These are phyloP conservation scores for Corymbia citriodora DNA, from an alignment of 441 rosid species.

Conservation along the genomic window DNA sequence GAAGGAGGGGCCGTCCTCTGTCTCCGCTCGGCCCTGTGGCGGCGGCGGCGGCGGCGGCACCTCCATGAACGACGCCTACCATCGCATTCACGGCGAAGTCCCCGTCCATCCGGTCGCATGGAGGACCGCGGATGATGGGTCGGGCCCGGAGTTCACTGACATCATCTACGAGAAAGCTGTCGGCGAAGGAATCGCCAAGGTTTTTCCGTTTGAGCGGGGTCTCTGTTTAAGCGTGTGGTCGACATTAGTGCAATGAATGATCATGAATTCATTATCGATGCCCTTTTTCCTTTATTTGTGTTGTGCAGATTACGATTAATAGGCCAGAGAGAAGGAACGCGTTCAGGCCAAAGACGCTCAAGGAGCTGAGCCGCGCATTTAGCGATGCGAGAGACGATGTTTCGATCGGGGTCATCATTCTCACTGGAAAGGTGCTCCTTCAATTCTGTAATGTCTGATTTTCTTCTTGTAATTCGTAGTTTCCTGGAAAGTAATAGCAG, in stretches of 20 bases:
- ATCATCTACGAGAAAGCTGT: slow-evolving; percentile 75
- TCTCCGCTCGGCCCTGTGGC: slow-evolving; percentile 15
- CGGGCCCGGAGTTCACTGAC: slow-evolving; percentile 47
- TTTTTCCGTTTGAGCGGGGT: background rate
- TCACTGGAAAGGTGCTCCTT: slow-evolving; percentile 67
- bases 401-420: slow-evolving; percentile 74
- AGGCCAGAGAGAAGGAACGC: slow-evolving; percentile 85
- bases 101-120: slow-evolving; percentile 45
- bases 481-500: background rate
- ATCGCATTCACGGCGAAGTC: slow-evolving; percentile 72
- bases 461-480: background rate
- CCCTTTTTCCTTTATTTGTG: background rate
- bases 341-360: slow-evolving; percentile 66
- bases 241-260: background rate
- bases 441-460: background rate
- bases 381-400: slow-evolving; percentile 77
- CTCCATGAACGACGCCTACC: slow-evolving; percentile 54
- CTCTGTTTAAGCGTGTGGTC: background rate
- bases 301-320: slow-evolving; percentile 63
- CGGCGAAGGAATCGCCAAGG: slow-evolving; percentile 90
- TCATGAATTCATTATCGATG: background rate
- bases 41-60: slow-evolving; percentile 10
- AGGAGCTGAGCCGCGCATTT: slow-evolving; percentile 76
- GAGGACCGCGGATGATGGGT: slow-evolving; percentile 38
- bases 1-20: background rate